Evolutionary conservation across 164 flowering plant species (phyloP).

Genomic region (Magnolia kwangsiensis): DNA sequence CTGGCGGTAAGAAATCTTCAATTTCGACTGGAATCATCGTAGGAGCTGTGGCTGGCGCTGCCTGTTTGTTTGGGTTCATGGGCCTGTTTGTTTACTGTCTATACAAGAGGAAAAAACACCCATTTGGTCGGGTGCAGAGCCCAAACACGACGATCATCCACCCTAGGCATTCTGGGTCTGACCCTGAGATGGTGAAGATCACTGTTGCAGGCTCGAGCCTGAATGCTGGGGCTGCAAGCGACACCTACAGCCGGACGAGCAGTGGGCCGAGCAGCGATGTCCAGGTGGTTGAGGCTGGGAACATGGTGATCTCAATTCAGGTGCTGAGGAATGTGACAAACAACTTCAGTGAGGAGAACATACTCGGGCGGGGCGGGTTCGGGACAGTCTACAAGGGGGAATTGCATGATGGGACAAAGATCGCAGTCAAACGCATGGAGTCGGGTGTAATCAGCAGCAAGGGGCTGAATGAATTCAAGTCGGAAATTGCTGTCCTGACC

Average conservation of each 20-base stretch:
- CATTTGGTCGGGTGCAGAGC: slow-evolving; percentile 41
- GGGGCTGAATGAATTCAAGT: slow-evolving; percentile 74
- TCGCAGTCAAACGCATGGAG: slow-evolving; percentile 97
- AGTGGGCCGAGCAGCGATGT: slow-evolving; percentile 44
- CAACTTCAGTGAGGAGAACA: slow-evolving; percentile 71
- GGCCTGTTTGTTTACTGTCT: slow-evolving; percentile 34
- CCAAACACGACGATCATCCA: slow-evolving; percentile 55
- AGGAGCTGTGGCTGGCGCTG: slow-evolving; percentile 41
- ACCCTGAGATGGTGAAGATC: slow-evolving; percentile 51
- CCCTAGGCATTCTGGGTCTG: slow-evolving; percentile 65
- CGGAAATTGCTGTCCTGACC: slow-evolving; percentile 89
- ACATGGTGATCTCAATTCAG: slow-evolving; percentile 81
- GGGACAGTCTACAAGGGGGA: slow-evolving; percentile 96
- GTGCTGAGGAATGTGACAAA: slow-evolving; percentile 73
- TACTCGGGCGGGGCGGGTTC: slow-evolving; percentile 87
- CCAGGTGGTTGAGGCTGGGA: slow-evolving; percentile 61
- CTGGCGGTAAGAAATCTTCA: slow-evolving; percentile 22
- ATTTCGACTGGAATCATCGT: slow-evolving; percentile 29
- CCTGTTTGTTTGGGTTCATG: slow-evolving; percentile 20
- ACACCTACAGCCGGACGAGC: slow-evolving; percentile 34
- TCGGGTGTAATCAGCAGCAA: slow-evolving; percentile 59
- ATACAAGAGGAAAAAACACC: slow-evolving; percentile 36
- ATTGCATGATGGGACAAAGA: slow-evolving; percentile 86
- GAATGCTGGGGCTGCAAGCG: slow-evolving; percentile 38
- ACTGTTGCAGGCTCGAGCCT: slow-evolving; percentile 46